Conservation (phyloP, 768 basidiomycete genomes). For the Termitomyces eurrhizus region DNA sequence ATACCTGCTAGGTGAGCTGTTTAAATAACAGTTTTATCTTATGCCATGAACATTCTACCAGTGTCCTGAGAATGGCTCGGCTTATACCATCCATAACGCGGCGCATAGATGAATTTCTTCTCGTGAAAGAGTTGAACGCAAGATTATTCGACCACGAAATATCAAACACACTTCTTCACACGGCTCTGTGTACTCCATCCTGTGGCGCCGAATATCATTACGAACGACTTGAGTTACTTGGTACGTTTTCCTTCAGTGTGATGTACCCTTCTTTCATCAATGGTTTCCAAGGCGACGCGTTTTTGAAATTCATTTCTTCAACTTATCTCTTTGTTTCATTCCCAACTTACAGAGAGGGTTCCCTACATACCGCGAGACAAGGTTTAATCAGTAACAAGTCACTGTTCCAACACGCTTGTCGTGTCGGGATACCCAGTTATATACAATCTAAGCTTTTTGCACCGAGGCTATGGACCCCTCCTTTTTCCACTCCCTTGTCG, state of each 20-base stretch:
- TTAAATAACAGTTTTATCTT: background rate
- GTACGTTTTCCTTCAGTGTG: constrained; percentile 32
- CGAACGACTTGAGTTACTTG: constrained; percentile 80
- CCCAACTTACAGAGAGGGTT: constrained; percentile 61
- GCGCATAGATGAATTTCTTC: constrained; percentile 68
- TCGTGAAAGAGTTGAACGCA: constrained; percentile 77
- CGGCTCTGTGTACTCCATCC: constrained; percentile 69
- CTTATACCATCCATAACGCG: constrained; percentile 72
- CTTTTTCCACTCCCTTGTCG: constrained; percentile 26
- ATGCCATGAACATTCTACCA: constrained; percentile 21
- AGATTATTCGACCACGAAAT: constrained; percentile 62
- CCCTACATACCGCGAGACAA: constrained; percentile 63
- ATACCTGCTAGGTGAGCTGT: constrained; percentile 63
- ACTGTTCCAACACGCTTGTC: constrained; percentile 51
- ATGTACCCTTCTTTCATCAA: constrained; percentile 7
- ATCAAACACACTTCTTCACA: constrained; percentile 53
- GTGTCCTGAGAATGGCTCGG: constrained; percentile 63
- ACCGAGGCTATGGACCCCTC: constrained; percentile 63
- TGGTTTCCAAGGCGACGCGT: constrained; percentile 61
- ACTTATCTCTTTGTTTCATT: constrained; percentile 70
- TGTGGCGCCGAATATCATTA: constrained; percentile 72
- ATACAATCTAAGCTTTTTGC: constrained; percentile 72
- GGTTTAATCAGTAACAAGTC: constrained; percentile 73
- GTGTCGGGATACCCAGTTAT: constrained; percentile 62
- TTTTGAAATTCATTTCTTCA: constrained; percentile 75